These are phyloP conservation scores for Vaccinium vitisidaea DNA, from an alignment of 148 eudicot genomes.

Conservation along the genomic window DNA sequence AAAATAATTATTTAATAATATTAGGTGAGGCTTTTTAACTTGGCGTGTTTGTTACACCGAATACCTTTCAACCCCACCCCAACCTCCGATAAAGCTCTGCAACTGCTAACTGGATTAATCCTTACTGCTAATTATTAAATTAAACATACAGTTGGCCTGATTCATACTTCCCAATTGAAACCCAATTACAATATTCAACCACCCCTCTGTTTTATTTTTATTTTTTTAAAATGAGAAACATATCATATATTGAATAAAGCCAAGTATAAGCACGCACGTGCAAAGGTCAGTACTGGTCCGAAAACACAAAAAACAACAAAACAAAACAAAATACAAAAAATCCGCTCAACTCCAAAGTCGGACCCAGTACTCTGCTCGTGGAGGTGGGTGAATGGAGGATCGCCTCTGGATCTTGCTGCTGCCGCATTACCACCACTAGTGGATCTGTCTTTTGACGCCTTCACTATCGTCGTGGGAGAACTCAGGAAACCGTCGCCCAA, in stretches of 20 bases:
- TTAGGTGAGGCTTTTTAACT: neutral
- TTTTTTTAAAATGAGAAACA: neutral
- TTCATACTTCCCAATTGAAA: neutral
- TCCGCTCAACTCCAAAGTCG: too few species aligned
- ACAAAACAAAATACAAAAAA: too few species aligned
- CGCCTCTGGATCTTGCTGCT: too few species aligned
- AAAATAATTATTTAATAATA: neutral
- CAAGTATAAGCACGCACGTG: too few species aligned
- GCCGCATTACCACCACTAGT: too few species aligned
- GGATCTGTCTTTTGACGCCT: too few species aligned
- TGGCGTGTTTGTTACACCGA: slow-evolving; percentile 1
- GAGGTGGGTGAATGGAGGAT: too few species aligned
- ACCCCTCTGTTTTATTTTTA: neutral
- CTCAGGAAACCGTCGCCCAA: too few species aligned
- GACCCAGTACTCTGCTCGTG: too few species aligned
- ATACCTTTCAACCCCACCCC: neutral
- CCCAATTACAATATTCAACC: neutral
- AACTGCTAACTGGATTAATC: neutral
- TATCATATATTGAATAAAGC: too few species aligned
- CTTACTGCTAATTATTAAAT: neutral
- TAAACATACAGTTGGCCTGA: neutral
- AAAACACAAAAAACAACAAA: neutral
- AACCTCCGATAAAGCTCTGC: neutral
- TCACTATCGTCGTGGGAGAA: too few species aligned
- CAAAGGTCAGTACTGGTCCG: too few species aligned